phyloP scores from a whole-genome alignment of 768 basidiomycete genomes.

The Rossbeevera mucosa region DNA sequence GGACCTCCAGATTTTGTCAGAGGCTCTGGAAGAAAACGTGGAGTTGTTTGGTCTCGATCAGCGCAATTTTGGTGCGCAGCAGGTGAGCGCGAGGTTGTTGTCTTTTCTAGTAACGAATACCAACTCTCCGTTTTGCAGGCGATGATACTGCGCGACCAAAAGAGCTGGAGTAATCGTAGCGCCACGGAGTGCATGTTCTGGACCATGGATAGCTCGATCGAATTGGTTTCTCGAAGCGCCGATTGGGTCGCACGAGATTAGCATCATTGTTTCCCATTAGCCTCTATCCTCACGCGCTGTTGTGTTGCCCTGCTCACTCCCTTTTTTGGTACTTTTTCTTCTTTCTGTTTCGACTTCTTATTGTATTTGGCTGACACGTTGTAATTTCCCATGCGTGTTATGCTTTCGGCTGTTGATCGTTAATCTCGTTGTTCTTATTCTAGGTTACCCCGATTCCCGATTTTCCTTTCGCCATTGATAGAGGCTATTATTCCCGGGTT shows the following conservation, averaged over 20 bases:
- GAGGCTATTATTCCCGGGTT: not conserved
- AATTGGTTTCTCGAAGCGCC: constrained; percentile 77
- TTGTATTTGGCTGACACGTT: constrained; percentile 19
- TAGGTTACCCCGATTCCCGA: constrained; percentile 19
- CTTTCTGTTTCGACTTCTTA: constrained; percentile 8
- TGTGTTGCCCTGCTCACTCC: constrained; percentile 2
- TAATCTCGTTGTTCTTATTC: constrained; percentile 14
- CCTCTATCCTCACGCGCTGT: constrained; percentile 1
- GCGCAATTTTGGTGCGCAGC: constrained; percentile 94
- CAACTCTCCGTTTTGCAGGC: constrained; percentile 48
- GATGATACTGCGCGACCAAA: constrained; percentile 93
- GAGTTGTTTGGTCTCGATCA: constrained; percentile 92
- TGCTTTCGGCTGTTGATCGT: constrained; percentile 6
- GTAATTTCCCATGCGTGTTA: constrained; percentile 19
- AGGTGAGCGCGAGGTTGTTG: constrained; percentile 48
- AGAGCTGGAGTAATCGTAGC: constrained; percentile 89
- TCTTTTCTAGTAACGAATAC: not conserved
- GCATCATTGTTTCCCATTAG: constrained; percentile 4
- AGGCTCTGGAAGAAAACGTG: constrained; percentile 87
- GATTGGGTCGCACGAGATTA: constrained; percentile 82
- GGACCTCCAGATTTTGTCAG: constrained; percentile 81
- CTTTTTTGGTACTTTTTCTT: constrained; percentile 10
- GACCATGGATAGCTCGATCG: constrained; percentile 87
- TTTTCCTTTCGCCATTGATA: constrained; percentile 6
- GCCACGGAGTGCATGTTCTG: constrained; percentile 91